phyloP scores from a whole-genome alignment of 352 stramenopile genomes.

The Pythium coloratum region DNA sequence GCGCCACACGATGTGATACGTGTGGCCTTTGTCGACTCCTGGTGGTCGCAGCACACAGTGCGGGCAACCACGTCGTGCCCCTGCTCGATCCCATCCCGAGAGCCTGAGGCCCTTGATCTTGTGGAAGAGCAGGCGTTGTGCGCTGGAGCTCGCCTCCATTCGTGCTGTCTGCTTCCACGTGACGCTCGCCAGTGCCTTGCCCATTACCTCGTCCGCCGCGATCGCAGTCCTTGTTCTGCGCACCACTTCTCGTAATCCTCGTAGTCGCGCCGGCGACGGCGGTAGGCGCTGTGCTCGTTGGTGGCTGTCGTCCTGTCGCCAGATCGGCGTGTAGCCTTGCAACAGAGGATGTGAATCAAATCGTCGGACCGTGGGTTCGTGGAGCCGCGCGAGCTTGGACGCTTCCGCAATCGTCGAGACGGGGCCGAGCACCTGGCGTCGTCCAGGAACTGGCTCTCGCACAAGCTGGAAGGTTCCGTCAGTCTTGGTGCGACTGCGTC shows the following conservation, averaged over 20 bases:
- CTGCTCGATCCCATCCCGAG: background rate
- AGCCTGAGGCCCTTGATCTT: slow-evolving; percentile 1
- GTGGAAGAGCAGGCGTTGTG: slow-evolving; percentile 1
- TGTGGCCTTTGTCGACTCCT: too few species aligned
- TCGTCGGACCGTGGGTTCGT: background rate
- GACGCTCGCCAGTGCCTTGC: background rate
- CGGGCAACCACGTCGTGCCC: background rate
- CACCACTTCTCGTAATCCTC: background rate
- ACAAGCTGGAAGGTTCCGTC: background rate
- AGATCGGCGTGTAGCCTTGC: background rate
- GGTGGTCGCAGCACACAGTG: too few species aligned
- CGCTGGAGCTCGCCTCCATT: background rate
- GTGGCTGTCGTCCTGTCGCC: background rate
- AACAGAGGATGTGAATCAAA: background rate
- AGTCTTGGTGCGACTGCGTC: background rate
- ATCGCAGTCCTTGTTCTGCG: background rate
- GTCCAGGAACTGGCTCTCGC: background rate
- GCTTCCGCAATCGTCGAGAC: background rate
- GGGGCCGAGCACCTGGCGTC: background rate
- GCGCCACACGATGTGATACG: too few species aligned
- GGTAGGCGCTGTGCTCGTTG: too few species aligned
- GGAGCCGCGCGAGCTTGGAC: background rate
- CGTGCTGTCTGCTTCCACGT: background rate
- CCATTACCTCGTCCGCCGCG: background rate
- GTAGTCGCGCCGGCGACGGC: background rate